Conservation (phyloP, 1,284 basidiomycete genomes). For the Earliella scabrosa region DNA sequence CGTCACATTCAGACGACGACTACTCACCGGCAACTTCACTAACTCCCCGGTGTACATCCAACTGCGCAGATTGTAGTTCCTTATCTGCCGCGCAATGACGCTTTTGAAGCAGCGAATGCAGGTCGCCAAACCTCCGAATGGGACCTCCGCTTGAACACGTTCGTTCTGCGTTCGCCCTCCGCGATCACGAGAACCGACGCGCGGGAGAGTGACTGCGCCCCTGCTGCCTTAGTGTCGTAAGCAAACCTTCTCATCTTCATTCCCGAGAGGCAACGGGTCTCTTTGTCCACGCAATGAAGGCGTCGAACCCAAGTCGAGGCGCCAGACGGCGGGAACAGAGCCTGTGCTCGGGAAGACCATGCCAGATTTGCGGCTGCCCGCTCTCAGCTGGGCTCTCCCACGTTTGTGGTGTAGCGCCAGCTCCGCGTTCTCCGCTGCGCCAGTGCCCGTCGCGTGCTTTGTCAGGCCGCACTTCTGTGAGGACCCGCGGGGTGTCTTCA, state of each 20-base stretch:
- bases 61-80: no score
- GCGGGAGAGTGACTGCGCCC: background rate
- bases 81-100: no score
- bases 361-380: background rate
- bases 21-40: no score
- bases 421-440: background rate
- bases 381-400: constrained; percentile 3
- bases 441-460: background rate
- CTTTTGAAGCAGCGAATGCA: no score
- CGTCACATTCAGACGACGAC: no score
- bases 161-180: no score
- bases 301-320: background rate
- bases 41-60: no score
- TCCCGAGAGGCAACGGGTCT: no score
- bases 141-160: no score
- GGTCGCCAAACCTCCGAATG: no score
- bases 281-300: background rate
- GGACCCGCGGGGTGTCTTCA: no score
- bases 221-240: background rate
- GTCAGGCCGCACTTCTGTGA: background rate
- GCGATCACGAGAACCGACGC: background rate
- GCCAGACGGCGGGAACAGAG: background rate
- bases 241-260: background rate
- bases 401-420: background rate
- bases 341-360: background rate